A percentile compares a stretch with the other conserved stretches of the same genome.
Evolutionary conservation across 208 protist species (phyloP).

Genomic region (Trypanosoma cruzi): DNA sequence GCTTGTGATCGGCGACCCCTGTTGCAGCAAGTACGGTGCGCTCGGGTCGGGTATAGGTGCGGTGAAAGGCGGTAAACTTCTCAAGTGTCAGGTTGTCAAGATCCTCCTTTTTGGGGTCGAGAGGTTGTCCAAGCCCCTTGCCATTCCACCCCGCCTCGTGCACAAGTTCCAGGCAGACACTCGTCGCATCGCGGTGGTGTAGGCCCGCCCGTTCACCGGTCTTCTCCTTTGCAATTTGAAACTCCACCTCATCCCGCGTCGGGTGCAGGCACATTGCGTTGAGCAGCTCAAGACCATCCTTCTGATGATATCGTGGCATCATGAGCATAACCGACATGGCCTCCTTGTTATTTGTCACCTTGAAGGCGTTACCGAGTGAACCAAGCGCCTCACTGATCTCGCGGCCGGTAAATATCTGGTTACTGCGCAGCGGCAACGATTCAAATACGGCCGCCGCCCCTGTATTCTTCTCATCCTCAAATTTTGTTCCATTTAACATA

Average conservation of each 20-base stretch:
- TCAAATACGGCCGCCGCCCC: constrained; percentile 83
- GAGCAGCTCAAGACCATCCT: constrained; percentile 76
- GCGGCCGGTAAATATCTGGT: constrained; percentile 46
- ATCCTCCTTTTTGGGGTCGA: constrained; percentile 49
- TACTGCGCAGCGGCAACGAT: constrained; percentile 69
- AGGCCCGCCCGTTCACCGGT: constrained; percentile 55
- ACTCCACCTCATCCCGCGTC: constrained; percentile 59
- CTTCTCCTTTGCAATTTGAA: constrained; percentile 65
- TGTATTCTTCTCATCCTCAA: constrained; percentile 59
- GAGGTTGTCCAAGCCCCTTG: constrained; percentile 68
- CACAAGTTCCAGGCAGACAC: constrained; percentile 87
- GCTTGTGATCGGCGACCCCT: constrained; percentile 71
- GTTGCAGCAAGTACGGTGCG: constrained; percentile 82
- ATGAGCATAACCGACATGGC: constrained; percentile 79
- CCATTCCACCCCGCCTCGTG: constrained; percentile 90
- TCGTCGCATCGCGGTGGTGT: constrained; percentile 66
- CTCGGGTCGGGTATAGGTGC: constrained; percentile 61
- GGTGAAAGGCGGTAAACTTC: constrained; percentile 67
- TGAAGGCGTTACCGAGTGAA: constrained; percentile 78
- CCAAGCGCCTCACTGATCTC: constrained; percentile 71
- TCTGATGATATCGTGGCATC: constrained; percentile 80
- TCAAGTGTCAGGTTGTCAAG: constrained; percentile 69
- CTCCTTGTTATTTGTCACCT: constrained; percentile 89
- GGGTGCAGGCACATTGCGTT: constrained; percentile 80
- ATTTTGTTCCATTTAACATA: constrained; percentile 81